Conservation (phyloP, 1,284 basidiomycete genomes). For the Pseudozyma thailandica region DNA sequence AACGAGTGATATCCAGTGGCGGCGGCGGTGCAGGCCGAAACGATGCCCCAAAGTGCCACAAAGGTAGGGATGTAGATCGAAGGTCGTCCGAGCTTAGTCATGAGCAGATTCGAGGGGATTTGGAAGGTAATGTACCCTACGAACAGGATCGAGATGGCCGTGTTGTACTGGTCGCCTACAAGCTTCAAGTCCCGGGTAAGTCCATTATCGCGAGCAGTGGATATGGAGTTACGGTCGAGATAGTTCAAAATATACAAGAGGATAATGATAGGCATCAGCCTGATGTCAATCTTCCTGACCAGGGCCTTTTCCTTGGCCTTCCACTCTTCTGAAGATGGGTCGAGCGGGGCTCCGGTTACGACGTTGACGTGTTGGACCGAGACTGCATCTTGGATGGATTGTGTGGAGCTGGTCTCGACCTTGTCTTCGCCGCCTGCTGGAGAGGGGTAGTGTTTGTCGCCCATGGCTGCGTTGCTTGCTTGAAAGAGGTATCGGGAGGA, state of each 20-base stretch:
- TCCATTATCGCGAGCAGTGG: conserved; percentile 44
- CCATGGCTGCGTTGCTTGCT: conserved; percentile 10
- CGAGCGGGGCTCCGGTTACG: conserved; percentile 12
- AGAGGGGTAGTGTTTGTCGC: conserved; percentile 3
- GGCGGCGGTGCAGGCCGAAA: conserved; percentile 58
- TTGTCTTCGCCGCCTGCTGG: not conserved
- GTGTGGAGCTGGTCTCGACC: not conserved
- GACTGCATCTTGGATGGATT: conserved; percentile 26
- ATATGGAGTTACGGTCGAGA: conserved; percentile 24
- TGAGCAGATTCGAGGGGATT: conserved; percentile 72
- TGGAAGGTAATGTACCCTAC: conserved; percentile 84
- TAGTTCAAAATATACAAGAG: conserved; percentile 34
- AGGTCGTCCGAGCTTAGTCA: conserved; percentile 62
- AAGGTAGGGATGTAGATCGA: conserved; percentile 59
- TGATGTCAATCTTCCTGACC: conserved; percentile 50
- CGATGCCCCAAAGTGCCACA: conserved; percentile 54
- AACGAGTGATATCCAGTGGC: conserved; percentile 62
- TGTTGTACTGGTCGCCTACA: conserved; percentile 63
- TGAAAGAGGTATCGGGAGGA: too few species aligned
- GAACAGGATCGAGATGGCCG: conserved; percentile 79
- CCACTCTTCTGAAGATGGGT: conserved; percentile 37
- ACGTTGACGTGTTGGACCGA: conserved; percentile 17
- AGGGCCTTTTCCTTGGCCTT: conserved; percentile 34
- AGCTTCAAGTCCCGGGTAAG: conserved; percentile 61
- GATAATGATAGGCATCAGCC: conserved; percentile 30